Evolutionary conservation across 345 rosid species (phyloP).

Genomic region (Trapa bicornis): DNA sequence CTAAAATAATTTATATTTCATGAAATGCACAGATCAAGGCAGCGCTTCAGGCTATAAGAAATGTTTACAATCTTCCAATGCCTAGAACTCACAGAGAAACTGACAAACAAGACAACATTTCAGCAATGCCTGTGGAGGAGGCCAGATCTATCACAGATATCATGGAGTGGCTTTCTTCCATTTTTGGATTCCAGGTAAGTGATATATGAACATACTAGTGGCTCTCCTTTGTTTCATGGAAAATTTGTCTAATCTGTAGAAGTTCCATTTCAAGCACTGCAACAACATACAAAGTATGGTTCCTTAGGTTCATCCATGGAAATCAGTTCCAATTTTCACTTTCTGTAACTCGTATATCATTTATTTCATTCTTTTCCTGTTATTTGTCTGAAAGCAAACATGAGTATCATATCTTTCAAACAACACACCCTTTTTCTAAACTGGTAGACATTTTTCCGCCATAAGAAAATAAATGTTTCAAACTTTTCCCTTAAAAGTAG

Average conservation of each 20-base stretch:
- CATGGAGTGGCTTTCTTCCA: slow-evolving; percentile 84
- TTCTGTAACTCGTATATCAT: neutral
- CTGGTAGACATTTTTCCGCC: neutral
- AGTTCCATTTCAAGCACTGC: neutral
- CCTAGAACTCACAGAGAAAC: slow-evolving; percentile 16
- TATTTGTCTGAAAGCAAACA: neutral
- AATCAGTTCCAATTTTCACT: neutral
- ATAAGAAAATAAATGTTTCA: neutral
- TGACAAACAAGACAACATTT: slow-evolving; percentile 12
- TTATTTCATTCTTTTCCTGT: neutral
- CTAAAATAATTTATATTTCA: neutral
- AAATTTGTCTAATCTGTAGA: neutral
- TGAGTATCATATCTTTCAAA: neutral
- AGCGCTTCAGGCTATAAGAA: slow-evolving; percentile 50
- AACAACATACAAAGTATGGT: neutral
- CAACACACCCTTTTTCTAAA: neutral
- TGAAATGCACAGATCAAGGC: slow-evolving; percentile 55
- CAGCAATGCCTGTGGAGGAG: slow-evolving; percentile 22
- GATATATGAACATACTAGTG: slow-evolving; percentile 8
- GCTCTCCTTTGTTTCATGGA: neutral
- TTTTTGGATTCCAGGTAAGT: slow-evolving; percentile 94
- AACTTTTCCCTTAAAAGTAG: neutral
- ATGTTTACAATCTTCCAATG: slow-evolving; percentile 54
- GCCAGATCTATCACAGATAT: slow-evolving; percentile 39
- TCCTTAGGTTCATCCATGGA: neutral